Evolutionary conservation across 2,329 filamentous ascomycete genomes (phyloP), one percentile per base, ranked within the genome.

Genomic region (Aspergillus ruber): DNA sequence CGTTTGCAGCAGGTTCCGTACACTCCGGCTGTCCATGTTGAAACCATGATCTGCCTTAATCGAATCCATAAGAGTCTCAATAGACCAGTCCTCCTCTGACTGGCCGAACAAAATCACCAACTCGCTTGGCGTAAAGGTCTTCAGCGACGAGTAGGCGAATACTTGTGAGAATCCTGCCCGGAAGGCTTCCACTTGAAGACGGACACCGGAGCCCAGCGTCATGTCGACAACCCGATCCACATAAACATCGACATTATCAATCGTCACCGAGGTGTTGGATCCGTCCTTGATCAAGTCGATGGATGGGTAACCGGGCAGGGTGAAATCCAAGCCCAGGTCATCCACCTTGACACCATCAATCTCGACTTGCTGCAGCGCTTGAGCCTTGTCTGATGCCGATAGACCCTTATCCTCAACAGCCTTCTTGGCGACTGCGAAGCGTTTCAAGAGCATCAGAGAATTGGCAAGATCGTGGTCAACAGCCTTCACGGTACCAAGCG

Each of bases 1-100:
- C 8, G 85, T 85, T 61, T 96, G 90, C 15, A 98, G 77, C 55
- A 98, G 68, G 60, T 98, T 97, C 60, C 85, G 89, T 42, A 98
- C 90, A 62, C 87, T 96, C 73, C 85, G 88, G 76, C 91, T 97
- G 65, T 98, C 93, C 81, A 98, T 93, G 60, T 97, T 98, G 75
- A 88, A 98, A 7, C 93, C 93, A 65, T 98, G 93, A 60, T 98
- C 93, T 23, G 93, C 93, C 73, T 98, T 98, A 74, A 98, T 91
- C 0, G 91, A 96, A 64, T 98, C 93, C 81, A 94, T 94, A 36
- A 98, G 81, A 50, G 93, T 98, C 66, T 97, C 91, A 55, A 98
- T 84, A 18, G 88, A 89, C 93, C 93, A 98, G 66, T 98, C 93
- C 65, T 98, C 93, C 6, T 97, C 88, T 4, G 89, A 84, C 49